These are phyloP conservation scores for Teratosphaeria viscida DNA, from an alignment of 2,329 filamentous ascomycete genomes.

Conservation along the genomic window DNA sequence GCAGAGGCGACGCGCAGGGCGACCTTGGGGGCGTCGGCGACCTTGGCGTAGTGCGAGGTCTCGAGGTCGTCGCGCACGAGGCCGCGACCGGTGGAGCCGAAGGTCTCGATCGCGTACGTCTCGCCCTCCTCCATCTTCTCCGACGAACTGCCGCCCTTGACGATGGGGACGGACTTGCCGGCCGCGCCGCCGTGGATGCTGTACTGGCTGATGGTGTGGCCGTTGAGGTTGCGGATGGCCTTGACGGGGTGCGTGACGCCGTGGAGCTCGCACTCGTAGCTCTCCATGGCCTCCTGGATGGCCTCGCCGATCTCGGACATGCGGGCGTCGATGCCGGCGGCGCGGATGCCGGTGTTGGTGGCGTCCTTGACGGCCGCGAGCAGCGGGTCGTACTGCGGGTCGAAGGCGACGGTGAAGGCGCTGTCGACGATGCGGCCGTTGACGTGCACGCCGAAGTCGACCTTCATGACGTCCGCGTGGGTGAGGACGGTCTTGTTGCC, in stretches of 20 bases:
- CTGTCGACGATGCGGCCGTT: slow-evolving; percentile 73
- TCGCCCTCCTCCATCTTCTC: slow-evolving; percentile 51
- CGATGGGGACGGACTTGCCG: slow-evolving; percentile 44
- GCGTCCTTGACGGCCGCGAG: slow-evolving; percentile 63
- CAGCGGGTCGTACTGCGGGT: slow-evolving; percentile 64
- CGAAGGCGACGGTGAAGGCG: slow-evolving; percentile 69
- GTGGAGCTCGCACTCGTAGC: slow-evolving; percentile 48
- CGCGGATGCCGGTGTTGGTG: slow-evolving; percentile 51
- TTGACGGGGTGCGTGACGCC: slow-evolving; percentile 46
- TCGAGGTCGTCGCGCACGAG: slow-evolving; percentile 37
- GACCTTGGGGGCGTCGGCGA: slow-evolving; percentile 27
- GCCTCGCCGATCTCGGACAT: slow-evolving; percentile 46
- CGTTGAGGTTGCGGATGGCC: slow-evolving; percentile 44
- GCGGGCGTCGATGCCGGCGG: slow-evolving; percentile 46
- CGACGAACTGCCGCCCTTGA: slow-evolving; percentile 36
- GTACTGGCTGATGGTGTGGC: slow-evolving; percentile 45
- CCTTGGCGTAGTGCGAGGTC: slow-evolving; percentile 27
- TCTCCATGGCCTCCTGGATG: slow-evolving; percentile 54
- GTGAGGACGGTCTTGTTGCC: slow-evolving; percentile 59
- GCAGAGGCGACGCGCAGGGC: slow-evolving; percentile 40
- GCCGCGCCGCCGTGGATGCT: slow-evolving; percentile 46
- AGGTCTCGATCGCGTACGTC: slow-evolving; percentile 49
- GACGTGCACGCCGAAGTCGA: slow-evolving; percentile 73
- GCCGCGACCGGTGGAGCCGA: slow-evolving; percentile 46
- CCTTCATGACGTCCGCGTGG: slow-evolving; percentile 68